Percentiles rank a stretch among this genome's conserved stretches.
Evolutionary conservation across 257 asterid species (phyloP).

Genomic region (Solanum sejunctum): DNA sequence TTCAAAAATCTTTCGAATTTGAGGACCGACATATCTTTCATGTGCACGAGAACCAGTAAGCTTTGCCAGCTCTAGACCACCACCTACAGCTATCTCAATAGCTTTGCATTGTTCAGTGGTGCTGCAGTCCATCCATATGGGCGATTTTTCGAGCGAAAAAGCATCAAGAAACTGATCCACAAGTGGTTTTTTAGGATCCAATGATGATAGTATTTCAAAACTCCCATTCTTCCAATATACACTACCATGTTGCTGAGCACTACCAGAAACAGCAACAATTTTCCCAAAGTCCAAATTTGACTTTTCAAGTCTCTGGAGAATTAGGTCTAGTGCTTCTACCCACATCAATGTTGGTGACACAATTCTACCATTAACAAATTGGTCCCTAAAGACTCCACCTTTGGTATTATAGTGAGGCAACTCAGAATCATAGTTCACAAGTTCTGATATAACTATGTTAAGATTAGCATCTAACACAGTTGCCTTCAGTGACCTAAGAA

Average conservation of each 20-base stretch:
- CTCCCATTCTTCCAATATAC: constrained; percentile 82
- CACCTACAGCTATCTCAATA: constrained; percentile 73
- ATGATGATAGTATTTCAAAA: constrained; percentile 27
- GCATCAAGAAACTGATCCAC: constrained; percentile 54
- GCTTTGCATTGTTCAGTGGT: constrained; percentile 70
- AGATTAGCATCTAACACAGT: constrained; percentile 66
- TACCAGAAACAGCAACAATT: constrained; percentile 74
- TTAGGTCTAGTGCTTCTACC: constrained; percentile 85
- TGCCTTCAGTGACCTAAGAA: constrained; percentile 78
- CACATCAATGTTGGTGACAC: constrained; percentile 92
- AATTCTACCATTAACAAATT: constrained; percentile 49
- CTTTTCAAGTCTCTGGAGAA: constrained; percentile 45
- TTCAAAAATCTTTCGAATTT: constrained; percentile 64
- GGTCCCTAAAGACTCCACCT: constrained; percentile 73
- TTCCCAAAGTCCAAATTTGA: constrained; percentile 49
- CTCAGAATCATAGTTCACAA: constrained; percentile 67
- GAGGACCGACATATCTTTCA: constrained; percentile 90
- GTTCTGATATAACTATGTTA: constrained; percentile 47
- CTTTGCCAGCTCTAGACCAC: constrained; percentile 61
- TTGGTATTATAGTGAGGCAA: constrained; percentile 73
- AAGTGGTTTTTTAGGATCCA: constrained; percentile 40
- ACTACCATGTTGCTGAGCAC: constrained; percentile 97
- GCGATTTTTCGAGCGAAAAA: constrained; percentile 70
- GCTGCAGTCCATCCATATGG: constrained; percentile 95
- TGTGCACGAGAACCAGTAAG: constrained; percentile 81